Percentiles rank a stretch among this genome's conserved stretches.
Conservation (phyloP, 2,329 filamentous ascomycete genomes). For the Ophiostoma ips region DNA sequence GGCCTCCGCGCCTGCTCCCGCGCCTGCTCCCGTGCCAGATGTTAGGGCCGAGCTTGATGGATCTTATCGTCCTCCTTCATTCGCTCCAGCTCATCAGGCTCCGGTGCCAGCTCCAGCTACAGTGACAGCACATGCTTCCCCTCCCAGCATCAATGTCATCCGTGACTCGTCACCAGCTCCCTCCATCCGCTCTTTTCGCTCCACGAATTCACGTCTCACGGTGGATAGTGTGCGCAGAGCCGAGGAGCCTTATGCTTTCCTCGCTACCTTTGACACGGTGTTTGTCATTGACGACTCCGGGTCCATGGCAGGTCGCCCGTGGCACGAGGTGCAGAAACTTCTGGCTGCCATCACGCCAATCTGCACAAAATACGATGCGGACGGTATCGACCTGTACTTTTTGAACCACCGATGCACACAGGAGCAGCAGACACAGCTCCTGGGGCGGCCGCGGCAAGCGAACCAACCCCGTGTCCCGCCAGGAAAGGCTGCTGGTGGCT, state of each 20-base stretch:
- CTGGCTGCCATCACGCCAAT: slow-evolving; percentile 66
- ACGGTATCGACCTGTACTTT: slow-evolving; percentile 88
- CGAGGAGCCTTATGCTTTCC: slow-evolving; percentile 63
- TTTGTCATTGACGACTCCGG: slow-evolving; percentile 89
- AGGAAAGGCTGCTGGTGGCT: slow-evolving; percentile 35
- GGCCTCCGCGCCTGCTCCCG: not conserved
- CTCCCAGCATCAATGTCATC: not conserved
- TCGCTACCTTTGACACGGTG: slow-evolving; percentile 68
- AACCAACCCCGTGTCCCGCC: slow-evolving; percentile 19
- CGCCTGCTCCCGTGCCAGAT: slow-evolving; percentile 9
- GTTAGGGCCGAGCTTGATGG: no score
- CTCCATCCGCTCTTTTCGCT: slow-evolving; percentile 15
- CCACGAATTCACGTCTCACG: slow-evolving; percentile 5
- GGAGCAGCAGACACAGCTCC: slow-evolving; percentile 3
- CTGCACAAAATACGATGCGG: slow-evolving; percentile 62
- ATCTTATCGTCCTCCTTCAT: not conserved
- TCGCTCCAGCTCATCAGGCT: no score
- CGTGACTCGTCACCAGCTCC: slow-evolving; percentile 15
- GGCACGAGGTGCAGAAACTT: slow-evolving; percentile 59
- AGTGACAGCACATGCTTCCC: no score
- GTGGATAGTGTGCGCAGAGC: slow-evolving; percentile 22
- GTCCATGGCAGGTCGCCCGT: slow-evolving; percentile 66
- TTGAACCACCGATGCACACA: slow-evolving; percentile 49
- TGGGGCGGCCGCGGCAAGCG: slow-evolving; percentile 10
- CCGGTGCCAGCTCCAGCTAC: no score